Evolutionary conservation across 2,329 filamentous ascomycete genomes (phyloP).

Genomic region (Penicillium sp.): DNA sequence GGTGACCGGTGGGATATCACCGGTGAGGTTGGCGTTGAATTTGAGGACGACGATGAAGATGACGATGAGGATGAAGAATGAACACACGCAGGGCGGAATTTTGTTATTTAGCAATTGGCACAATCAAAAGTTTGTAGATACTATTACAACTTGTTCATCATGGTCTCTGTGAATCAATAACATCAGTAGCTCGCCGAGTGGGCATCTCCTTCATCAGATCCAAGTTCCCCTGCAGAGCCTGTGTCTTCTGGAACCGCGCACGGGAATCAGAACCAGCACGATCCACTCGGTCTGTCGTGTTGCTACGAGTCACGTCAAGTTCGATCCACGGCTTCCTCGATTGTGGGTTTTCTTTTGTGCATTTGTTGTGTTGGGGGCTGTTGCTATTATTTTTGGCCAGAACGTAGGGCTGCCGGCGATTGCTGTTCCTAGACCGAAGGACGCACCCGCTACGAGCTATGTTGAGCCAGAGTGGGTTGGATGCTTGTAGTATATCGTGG

Average conservation of each 20-base stretch:
- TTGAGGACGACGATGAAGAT: constrained; percentile 49
- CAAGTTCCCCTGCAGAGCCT: constrained; percentile 16
- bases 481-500: neutral
- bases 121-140: constrained; percentile 1
- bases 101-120: neutral
- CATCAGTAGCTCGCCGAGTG: constrained; percentile 10
- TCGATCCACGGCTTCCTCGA: constrained; percentile 11
- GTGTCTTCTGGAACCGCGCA: constrained; percentile 17
- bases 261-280: constrained; percentile 26
- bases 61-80: constrained; percentile 28
- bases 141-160: neutral
- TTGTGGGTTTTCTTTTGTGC: constrained; percentile 17
- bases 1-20: constrained; percentile 92
- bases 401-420: constrained; percentile 20
- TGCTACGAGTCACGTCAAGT: too few relatives aligned
- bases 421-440: constrained; percentile 20
- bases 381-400: constrained; percentile 24
- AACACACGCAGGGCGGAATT: neutral
- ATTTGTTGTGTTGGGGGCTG: constrained; percentile 21
- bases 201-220: constrained; percentile 15
- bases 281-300: too few relatives aligned
- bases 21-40: constrained; percentile 68
- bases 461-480: too few relatives aligned
- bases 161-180: neutral
- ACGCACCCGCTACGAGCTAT: constrained; percentile 20